Percentiles rank a stretch among this genome's conserved stretches.
These are phyloP conservation scores for Miamiensis avidus DNA, from an alignment of 169 alveolate genomes.

Conservation along the genomic window DNA sequence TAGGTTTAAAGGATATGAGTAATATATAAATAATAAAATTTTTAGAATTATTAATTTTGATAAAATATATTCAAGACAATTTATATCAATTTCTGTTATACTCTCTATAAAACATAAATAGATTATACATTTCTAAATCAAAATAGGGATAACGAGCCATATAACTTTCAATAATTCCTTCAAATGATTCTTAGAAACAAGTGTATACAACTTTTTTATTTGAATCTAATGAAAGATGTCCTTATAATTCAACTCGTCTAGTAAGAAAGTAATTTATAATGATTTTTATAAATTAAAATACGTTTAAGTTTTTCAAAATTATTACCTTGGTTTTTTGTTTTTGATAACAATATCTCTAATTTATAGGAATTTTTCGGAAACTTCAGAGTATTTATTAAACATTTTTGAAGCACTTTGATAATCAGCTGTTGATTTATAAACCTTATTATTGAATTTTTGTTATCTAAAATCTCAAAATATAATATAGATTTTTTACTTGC, in stretches of 20 bases:
- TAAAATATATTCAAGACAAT: too few relatives aligned
- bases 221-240: constrained; percentile 40
- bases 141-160: too few relatives aligned
- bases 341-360: constrained; percentile 56
- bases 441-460: constrained; percentile 44
- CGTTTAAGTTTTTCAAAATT: too few relatives aligned
- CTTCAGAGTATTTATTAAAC: constrained; percentile 57
- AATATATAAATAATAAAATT: too few relatives aligned
- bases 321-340: constrained; percentile 63
- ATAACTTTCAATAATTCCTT: constrained; percentile 66
- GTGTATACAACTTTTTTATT: constrained; percentile 38
- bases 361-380: constrained; percentile 52
- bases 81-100: too few relatives aligned
- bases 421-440: constrained; percentile 68
- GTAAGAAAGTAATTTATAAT: too few relatives aligned
- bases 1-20: too few relatives aligned
- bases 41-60: too few relatives aligned
- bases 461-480: too few relatives aligned
- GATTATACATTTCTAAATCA: too few relatives aligned
- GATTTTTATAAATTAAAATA: too few relatives aligned
- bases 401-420: constrained; percentile 49
- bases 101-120: too few relatives aligned
- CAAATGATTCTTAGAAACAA: constrained; percentile 56
- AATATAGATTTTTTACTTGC: constrained; percentile 36
- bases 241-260: constrained; percentile 62